Conservation (phyloP, 805 yeast genomes). For the Candida ficus region DNA sequence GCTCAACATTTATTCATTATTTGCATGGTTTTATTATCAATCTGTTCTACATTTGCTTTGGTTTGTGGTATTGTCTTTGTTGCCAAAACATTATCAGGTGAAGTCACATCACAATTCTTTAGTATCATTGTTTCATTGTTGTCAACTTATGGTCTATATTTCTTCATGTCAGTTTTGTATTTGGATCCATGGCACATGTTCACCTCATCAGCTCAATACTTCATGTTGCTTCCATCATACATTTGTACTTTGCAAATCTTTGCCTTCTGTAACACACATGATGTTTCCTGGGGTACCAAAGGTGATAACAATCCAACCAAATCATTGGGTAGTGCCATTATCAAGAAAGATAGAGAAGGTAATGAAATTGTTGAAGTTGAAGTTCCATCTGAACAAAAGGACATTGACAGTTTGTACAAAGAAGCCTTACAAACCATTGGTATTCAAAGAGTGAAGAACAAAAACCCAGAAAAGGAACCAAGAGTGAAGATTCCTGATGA, state of each 20-base stretch:
- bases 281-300: constrained; percentile 98
- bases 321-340: constrained; percentile 70
- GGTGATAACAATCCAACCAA: constrained; percentile 78
- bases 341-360: constrained; percentile 66
- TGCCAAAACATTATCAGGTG: constrained; percentile 40
- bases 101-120: constrained; percentile 44
- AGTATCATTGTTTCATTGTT: constrained; percentile 79
- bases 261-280: constrained; percentile 97
- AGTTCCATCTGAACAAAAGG: constrained; percentile 61
- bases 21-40: constrained; percentile 64
- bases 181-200: constrained; percentile 96
- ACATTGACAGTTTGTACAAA: constrained; percentile 77
- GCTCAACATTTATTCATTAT: constrained; percentile 72
- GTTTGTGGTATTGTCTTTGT: constrained; percentile 82
- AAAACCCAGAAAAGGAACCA: constrained; percentile 38
- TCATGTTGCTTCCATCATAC: constrained; percentile 84
- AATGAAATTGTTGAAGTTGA: constrained; percentile 76
- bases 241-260: constrained; percentile 90
- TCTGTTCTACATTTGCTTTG: constrained; percentile 79
- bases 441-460: constrained; percentile 59
- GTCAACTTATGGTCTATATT: constrained; percentile 89
- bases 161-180: constrained; percentile 75
- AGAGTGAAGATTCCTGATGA: constrained; percentile 41
- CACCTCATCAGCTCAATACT: constrained; percentile 83
- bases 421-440: constrained; percentile 69